Base-by-base conservation (phyloP, 2,329 filamentous ascomycete species). In the Cadophora sp. region DNA sequence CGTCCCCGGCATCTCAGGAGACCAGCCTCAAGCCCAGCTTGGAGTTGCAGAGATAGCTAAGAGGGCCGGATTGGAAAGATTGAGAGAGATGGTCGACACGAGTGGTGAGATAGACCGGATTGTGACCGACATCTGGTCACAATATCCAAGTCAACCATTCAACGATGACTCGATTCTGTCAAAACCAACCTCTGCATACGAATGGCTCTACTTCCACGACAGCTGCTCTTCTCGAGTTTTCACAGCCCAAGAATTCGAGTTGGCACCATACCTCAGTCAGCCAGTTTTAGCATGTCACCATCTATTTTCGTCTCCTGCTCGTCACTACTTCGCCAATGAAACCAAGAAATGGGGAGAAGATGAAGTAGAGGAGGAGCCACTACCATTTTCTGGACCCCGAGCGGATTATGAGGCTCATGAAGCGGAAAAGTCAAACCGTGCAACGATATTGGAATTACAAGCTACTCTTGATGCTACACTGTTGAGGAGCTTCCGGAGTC, bases 181-280 rank as follows among this genome's bases (percentile, higher is more conserved):
- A 41, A 99, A 99, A 76, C 96, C 96, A 0, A 89, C 91, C 71
- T 82, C 86, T 0, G 78, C 78, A 6, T 97, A 97, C 78, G 95
- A 97, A 75, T 99, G 96, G 96, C 86, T 99, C 64, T 85, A 96
- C 78, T 98, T 99, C 79, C 92, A 97, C 79, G 96, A 98, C 74
- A 83, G 84, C 0, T 89, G 97, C 70, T 93, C 93, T 27, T 89
- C 90, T 0, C 88, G 90, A 47, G 85, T 98, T 1, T 96, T 90
- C 76, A 82, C 88, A n/a, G 89, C 87, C 67, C 95, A 97, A 77
- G 94, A 97, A 65, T 99, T 96, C 92, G 96, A 99, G 78, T 82
- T 99, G 18, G 87, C 87, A 0, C 90, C 93, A 0, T 99, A 99
- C 77, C 86, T 98, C 59, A 92, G 90, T 74, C 92, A 96, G 72